These are phyloP conservation scores for Leonotis leonurus DNA, from an alignment of 257 asterid genomes.

Conservation along the genomic window DNA sequence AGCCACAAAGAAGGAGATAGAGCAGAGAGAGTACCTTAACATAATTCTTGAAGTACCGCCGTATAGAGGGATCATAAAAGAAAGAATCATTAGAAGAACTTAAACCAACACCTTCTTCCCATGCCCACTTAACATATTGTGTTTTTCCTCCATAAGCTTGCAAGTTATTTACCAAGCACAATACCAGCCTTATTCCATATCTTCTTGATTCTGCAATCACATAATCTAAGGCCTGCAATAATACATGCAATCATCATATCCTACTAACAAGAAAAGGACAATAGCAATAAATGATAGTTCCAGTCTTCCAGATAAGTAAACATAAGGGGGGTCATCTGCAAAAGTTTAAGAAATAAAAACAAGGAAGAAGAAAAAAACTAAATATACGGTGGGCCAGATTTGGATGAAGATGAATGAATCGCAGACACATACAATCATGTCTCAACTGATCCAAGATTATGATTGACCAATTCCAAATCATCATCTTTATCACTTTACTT, in stretches of 20 bases:
- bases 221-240: slow-evolving; percentile 78
- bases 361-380: neutral
- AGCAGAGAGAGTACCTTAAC: slow-evolving; percentile 57
- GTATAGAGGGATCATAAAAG: slow-evolving; percentile 93
- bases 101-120: slow-evolving; percentile 94
- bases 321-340: neutral
- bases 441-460: slow-evolving; percentile 7
- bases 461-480: neutral
- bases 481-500: neutral
- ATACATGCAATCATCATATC: slow-evolving; percentile 5
- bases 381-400: slow-evolving; percentile 13
- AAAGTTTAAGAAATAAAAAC: neutral
- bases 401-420: slow-evolving; percentile 4
- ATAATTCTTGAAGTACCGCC: slow-evolving; percentile 75
- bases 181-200: slow-evolving; percentile 66
- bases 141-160: slow-evolving; percentile 97
- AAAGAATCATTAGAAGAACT: slow-evolving; percentile 96
- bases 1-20: neutral
- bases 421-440: slow-evolving; percentile 1
- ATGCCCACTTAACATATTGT: slow-evolving; percentile 97
- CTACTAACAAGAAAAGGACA: slow-evolving; percentile 1
- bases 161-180: slow-evolving; percentile 84
- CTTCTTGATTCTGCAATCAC: slow-evolving; percentile 82
- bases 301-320: neutral
- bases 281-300: neutral